Evolutionary conservation across 768 basidiomycete species (phyloP), one percentile per base, ranked within the genome.

Genomic region (Tubosaeta sp.): DNA sequence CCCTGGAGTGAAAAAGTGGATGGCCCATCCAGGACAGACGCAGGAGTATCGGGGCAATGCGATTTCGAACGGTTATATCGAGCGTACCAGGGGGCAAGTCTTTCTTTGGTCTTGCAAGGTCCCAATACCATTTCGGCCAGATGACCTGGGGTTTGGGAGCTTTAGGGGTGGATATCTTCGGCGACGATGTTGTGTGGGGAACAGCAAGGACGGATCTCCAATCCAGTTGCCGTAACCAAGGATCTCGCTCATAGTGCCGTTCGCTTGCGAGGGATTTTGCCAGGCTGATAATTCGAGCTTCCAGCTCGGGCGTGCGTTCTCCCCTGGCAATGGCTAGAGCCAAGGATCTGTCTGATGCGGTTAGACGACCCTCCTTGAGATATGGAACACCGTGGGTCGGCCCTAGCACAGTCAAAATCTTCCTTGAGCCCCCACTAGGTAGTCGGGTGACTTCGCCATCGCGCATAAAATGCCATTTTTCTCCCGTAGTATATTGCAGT

Each of bases 41-140:
- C 9, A 99, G 77, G 2, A 98, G 82, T 11, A 97, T 73, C 0
- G 95, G 92, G 0, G 94, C 82, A 39, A 91, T 76, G 26, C 88
- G 83, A 58, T 83, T 92, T 50, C 91, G 84, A 26, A 87, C 82
- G 6, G 93, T 93, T 56, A 98, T 72, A 63, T 97, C 92, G 27
- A 97, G 77, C 2, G 84, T 80, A 19, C 86, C 92, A 1, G 83
- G 84, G 6, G 79, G 74, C 51, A 74, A 62, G 52, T 74, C 83
- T 65, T 84, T 85, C 71, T 80, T 86, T 4, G 86, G 90, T 60
- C 76, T 84, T 3, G 86, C 75, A 4, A 91, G 80, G 25, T 97
- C 94, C 89, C 87, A 93, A 64, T 91, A 99, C 97, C 97, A 98
- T 65, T 91, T 89, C 1, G 95, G 95, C 93, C 95, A 97, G n/a